phyloP scores from a whole-genome alignment of 805 yeast species.

The Clavispora santaluciae region DNA sequence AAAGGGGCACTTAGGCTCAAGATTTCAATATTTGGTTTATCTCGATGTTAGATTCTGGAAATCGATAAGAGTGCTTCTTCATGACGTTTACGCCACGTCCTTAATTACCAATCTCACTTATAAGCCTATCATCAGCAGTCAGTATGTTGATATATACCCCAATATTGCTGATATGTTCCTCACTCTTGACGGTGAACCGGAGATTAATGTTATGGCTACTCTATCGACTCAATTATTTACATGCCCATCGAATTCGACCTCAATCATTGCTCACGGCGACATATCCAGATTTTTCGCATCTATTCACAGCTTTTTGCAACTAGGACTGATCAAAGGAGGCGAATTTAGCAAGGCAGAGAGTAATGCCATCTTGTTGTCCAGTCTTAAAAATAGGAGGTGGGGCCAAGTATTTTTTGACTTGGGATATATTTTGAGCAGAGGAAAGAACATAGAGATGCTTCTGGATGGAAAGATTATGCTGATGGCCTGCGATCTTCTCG shows the following conservation, averaged over 20 bases:
- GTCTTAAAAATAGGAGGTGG: conserved; percentile 66
- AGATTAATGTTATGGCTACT: conserved; percentile 65
- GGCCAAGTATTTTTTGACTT: conserved; percentile 76
- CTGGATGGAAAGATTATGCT: conserved; percentile 44
- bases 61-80: conserved; percentile 49
- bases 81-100: conserved; percentile 60
- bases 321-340: conserved; percentile 44
- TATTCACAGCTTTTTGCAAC: conserved; percentile 58
- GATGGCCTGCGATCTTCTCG: conserved; percentile 60
- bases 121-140: conserved; percentile 60
- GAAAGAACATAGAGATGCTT: conserved; percentile 48
- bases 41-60: conserved; percentile 75
- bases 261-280: conserved; percentile 61
- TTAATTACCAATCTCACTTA: conserved; percentile 56
- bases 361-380: conserved; percentile 35
- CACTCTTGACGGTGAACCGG: conserved; percentile 82
- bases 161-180: conserved; percentile 65
- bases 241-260: conserved; percentile 73
- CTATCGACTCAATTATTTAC: conserved; percentile 85
- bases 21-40: conserved; percentile 56
- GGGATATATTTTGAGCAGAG: conserved; percentile 70
- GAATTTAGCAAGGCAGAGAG: conserved; percentile 32
- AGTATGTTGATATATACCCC: conserved; percentile 82
- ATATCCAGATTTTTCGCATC: conserved; percentile 57
- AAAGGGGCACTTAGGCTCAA: conserved; percentile 39